phyloP scores from a whole-genome alignment of 176 grass and related monocot species.

The Oryza officinalis region DNA sequence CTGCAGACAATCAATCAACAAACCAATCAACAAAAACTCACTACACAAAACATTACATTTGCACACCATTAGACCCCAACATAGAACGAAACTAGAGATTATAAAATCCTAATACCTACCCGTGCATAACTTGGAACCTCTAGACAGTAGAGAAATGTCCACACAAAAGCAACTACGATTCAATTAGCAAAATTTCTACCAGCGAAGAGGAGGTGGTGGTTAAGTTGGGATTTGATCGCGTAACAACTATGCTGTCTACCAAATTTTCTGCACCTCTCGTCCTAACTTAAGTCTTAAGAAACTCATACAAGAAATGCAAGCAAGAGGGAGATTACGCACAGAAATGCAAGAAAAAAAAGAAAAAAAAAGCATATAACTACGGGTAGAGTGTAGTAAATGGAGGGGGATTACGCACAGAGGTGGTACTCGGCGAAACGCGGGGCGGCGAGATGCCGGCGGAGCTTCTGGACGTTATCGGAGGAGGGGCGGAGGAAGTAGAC shows the following conservation, averaged over 20 bases:
- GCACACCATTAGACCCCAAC: neutral
- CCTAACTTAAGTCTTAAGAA: neutral
- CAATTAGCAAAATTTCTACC: neutral
- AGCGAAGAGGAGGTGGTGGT: neutral
- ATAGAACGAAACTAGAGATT: neutral
- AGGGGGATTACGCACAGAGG: conserved; percentile 59
- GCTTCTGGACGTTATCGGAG: conserved; percentile 86
- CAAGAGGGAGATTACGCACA: neutral
- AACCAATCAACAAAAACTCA: neutral
- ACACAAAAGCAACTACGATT: conserved; percentile 15
- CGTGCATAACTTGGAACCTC: neutral
- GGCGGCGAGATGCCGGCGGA: conserved; percentile 72
- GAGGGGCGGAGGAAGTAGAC: conserved; percentile 87
- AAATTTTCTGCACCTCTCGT: conserved; percentile 5
- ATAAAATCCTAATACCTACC: neutral
- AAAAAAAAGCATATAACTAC: neutral
- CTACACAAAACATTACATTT: neutral
- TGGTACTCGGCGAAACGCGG: conserved; percentile 91
- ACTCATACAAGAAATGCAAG: neutral
- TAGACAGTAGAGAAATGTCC: conserved; percentile 3
- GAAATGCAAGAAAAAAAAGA: neutral
- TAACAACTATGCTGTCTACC: neutral
- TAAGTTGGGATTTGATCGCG: neutral
- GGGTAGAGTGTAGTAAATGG: neutral
- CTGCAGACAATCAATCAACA: conserved; percentile 49